Conservation (phyloP, 768 basidiomycete species). For the Phaffia australis region DNA sequence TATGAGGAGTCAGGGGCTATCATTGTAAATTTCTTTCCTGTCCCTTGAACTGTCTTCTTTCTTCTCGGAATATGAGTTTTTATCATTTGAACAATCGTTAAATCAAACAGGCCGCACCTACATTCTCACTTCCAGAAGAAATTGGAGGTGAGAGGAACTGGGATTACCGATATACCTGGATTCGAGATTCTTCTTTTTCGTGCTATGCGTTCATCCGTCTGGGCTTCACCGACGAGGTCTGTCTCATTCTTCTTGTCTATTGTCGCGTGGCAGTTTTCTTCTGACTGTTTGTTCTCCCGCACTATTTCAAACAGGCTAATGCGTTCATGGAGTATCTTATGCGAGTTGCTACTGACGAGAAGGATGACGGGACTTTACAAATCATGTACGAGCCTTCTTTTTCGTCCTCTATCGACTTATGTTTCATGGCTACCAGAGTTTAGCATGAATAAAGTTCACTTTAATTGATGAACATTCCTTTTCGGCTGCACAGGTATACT, state of each 20-base stretch:
- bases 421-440: too few relatives aligned
- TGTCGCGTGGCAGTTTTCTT: too few relatives aligned
- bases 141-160: slow-evolving; percentile 69
- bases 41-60: not conserved
- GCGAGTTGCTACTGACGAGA: slow-evolving; percentile 47
- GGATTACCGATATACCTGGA: slow-evolving; percentile 43
- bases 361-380: slow-evolving; percentile 81
- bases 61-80: not conserved
- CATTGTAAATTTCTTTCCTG: slow-evolving; percentile 39
- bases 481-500: slow-evolving; percentile 49
- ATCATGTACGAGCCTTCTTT: slow-evolving; percentile 54
- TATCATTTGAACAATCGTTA: too few relatives aligned
- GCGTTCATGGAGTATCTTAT: slow-evolving; percentile 79
- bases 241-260: too few relatives aligned
- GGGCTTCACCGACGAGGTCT: slow-evolving; percentile 77
- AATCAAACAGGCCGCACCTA: slow-evolving; percentile 58
- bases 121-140: slow-evolving; percentile 84
- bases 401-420: not conserved
- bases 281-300: too few relatives aligned
- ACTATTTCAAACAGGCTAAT: slow-evolving; percentile 31
- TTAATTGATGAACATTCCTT: not conserved
- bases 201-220: slow-evolving; percentile 49
- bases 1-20: slow-evolving; percentile 59
- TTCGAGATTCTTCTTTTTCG: slow-evolving; percentile 83
- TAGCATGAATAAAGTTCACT: too few relatives aligned